Base-by-base conservation (phyloP, 179 eudicot genomes). In the Actinidia arguta region DNA sequence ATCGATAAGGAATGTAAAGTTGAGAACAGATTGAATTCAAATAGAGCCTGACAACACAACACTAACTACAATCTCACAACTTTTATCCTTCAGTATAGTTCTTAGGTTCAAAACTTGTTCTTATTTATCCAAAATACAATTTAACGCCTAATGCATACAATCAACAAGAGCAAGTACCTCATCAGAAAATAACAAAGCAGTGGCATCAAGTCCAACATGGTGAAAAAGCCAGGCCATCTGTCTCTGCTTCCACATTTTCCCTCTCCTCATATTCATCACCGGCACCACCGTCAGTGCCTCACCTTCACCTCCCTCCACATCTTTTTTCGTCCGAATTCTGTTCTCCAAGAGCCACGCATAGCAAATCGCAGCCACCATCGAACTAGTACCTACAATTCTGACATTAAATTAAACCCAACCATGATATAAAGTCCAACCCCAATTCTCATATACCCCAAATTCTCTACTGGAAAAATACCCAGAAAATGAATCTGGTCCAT, bases 331-430 rank as follows among this genome's bases (percentile, higher is more conserved):
- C 68, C 72, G 78, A 79, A 69, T 82, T 36, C 76, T 84, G 54
- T 85, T 87, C 67, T 86, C 89, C 81, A 88, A 83, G 54, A 90
- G 82, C 92, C 92, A 90, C 12, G 92, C 84, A 39, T 90, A 90
- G 81, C 90, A 86, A 68, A 88, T 83, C 3, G 90, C 92, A 4
- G 90, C 89, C 80, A 86, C 90, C 92, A 90, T 90, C 77, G 92
- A 90, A 78, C 92, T 90, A 51, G 92, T 88, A 80, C 90, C 92
- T 90, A 59, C 63, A 81, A 56, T 14, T 44, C 20, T 52, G 61
- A 22, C 69, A 44, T 52, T 74, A 74, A 47, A 4, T 31, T 22
- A 39, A 10, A 2, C 6, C 36, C 17, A 59, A 42, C 2, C 24
- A 14, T 5, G 39, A 75, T 36, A 4, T 44, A 25, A 67, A 36